A percentile compares a stretch with the other conserved stretches of the same genome.
phyloP scores from a whole-genome alignment of 805 yeast species.

The Limtongozyma cylindracea region DNA sequence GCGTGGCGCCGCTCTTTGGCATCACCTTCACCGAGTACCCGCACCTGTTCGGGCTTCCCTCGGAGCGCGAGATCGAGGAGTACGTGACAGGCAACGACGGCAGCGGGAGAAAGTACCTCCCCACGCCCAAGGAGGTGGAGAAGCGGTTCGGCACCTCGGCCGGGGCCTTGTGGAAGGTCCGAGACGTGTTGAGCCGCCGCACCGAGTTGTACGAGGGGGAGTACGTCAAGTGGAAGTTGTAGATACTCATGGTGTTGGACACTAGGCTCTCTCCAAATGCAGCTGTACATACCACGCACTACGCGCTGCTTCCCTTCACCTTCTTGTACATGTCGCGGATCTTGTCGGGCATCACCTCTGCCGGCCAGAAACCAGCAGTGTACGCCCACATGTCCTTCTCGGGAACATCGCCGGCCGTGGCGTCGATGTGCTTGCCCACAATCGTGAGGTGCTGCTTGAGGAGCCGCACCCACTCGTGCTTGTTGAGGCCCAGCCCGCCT shows the following conservation, averaged over 20 bases:
- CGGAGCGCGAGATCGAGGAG: constrained; percentile 32
- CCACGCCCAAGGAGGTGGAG: constrained; percentile 44
- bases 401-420: constrained; percentile 8
- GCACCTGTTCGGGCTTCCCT: constrained; percentile 58
- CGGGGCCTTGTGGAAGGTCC: too few species aligned
- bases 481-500: constrained; percentile 50
- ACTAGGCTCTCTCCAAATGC: too few species aligned
- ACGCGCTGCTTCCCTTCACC: too few species aligned
- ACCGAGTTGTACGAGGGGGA: too few species aligned
- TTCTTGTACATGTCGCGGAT: constrained; percentile 56
- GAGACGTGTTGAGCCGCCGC: too few species aligned
- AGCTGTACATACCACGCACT: too few species aligned
- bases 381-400: constrained; percentile 63
- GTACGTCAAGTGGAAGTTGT: too few species aligned
- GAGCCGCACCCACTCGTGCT: constrained; percentile 54
- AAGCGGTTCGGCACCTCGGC: too few species aligned
- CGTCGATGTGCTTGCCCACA: constrained; percentile 44
- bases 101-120: constrained; percentile 36
- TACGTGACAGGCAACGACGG: constrained; percentile 51
- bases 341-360: constrained; percentile 47
- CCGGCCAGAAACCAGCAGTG: constrained; percentile 76
- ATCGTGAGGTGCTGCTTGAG: constrained; percentile 40
- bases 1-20: constrained; percentile 7
- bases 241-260: too few species aligned
- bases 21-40: constrained; percentile 22